These are phyloP conservation scores for Corylus heterophylla DNA, from an alignment of 306 rosid species.

Conservation along the genomic window DNA sequence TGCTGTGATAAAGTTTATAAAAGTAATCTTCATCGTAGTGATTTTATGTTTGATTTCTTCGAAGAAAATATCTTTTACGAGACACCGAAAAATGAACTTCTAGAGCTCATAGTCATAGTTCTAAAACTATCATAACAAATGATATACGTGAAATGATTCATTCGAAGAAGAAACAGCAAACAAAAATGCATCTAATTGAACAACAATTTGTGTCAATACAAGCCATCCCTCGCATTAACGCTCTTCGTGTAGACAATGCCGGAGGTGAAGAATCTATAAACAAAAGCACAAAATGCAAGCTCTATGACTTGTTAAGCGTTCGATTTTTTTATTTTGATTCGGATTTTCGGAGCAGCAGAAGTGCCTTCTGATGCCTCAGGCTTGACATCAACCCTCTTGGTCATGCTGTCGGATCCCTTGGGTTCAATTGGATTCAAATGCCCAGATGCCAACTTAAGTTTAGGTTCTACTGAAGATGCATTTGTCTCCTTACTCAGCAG, in stretches of 20 bases:
- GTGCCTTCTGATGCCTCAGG: constrained; percentile 61
- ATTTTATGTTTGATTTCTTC: too few relatives aligned
- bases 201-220: background rate
- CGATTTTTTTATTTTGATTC: constrained; percentile 77
- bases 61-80: too few relatives aligned
- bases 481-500: constrained; percentile 40
- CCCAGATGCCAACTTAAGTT: constrained; percentile 29
- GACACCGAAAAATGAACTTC: background rate
- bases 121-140: background rate
- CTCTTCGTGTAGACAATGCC: constrained; percentile 11
- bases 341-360: constrained; percentile 64
- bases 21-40: too few relatives aligned
- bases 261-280: background rate
- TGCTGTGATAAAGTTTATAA: too few relatives aligned
- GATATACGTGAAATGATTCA: background rate
- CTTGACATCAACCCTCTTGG: constrained; percentile 35
- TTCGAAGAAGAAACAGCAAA: background rate
- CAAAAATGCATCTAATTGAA: constrained; percentile 4
- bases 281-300: constrained; percentile 10
- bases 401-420: constrained; percentile 44
- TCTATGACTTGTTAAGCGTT: constrained; percentile 45
- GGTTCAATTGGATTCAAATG: constrained; percentile 53
- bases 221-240: background rate
- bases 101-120: background rate
- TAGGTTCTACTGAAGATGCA: constrained; percentile 36